phyloP scores from a whole-genome alignment of 768 basidiomycete species.

The Neoboletus magnificus region DNA sequence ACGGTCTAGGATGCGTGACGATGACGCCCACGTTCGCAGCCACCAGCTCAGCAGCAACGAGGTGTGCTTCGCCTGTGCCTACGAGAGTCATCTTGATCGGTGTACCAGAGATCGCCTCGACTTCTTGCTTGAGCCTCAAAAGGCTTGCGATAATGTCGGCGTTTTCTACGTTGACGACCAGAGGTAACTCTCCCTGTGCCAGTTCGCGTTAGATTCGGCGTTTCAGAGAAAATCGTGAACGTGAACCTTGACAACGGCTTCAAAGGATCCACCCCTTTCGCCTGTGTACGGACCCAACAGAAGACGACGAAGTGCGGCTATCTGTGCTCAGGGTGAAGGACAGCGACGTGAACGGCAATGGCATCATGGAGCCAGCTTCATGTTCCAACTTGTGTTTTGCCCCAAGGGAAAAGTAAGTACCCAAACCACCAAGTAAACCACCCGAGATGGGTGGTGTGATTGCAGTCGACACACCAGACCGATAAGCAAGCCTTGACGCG shows the following conservation, averaged over 20 bases:
- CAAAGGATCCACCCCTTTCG: constrained; percentile 31
- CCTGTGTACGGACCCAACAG: constrained; percentile 35
- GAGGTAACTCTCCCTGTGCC: constrained; percentile 50
- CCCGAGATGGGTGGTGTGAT: constrained; percentile 54
- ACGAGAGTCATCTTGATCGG: constrained; percentile 47
- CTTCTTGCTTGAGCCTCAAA: constrained; percentile 55
- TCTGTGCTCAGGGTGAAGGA: constrained; percentile 55
- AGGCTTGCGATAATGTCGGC: constrained; percentile 77
- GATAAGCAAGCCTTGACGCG: constrained; percentile 60
- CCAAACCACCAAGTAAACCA: constrained; percentile 62
- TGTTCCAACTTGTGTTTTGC: constrained; percentile 54
- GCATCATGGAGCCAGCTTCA: constrained; percentile 60
- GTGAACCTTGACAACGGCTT: constrained; percentile 35
- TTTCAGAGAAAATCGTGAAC: neutral
- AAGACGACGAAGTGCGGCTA: constrained; percentile 50
- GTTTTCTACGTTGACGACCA: constrained; percentile 65
- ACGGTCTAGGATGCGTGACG: constrained; percentile 59
- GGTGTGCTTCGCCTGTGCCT: constrained; percentile 55
- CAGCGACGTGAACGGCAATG: constrained; percentile 60
- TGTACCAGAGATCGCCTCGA: constrained; percentile 36
- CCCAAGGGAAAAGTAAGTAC: constrained; percentile 57
- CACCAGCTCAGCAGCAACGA: constrained; percentile 45
- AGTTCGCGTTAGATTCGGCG: constrained; percentile 7
- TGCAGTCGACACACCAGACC: constrained; percentile 67
- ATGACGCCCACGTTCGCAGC: constrained; percentile 67